A percentile compares a stretch with the other conserved stretches of the same genome.
phyloP scores from a whole-genome alignment of 768 basidiomycete species.

The Lentinus brumalis region DNA sequence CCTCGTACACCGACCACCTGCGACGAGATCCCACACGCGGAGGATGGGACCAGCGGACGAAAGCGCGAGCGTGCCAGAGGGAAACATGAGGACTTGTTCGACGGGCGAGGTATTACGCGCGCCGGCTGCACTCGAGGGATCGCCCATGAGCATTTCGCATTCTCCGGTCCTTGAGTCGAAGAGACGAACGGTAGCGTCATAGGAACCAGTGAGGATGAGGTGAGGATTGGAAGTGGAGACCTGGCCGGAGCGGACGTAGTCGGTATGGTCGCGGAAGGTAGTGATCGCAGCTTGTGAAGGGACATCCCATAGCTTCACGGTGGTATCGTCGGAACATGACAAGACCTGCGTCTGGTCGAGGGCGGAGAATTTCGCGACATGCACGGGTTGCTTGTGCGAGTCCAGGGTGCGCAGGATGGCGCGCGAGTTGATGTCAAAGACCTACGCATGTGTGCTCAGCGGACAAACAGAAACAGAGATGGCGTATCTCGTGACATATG shows the following conservation, averaged over 20 bases:
- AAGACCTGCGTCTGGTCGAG: constrained; percentile 81
- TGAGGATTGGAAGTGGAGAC: constrained; percentile 82
- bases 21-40: constrained; percentile 93
- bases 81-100: constrained; percentile 92
- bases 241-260: constrained; percentile 94
- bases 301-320: constrained; percentile 93
- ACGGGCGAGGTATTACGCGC: constrained; percentile 61
- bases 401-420: constrained; percentile 93
- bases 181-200: constrained; percentile 87
- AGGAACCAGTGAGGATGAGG: constrained; percentile 89
- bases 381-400: constrained; percentile 94
- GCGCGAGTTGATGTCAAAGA: constrained; percentile 89
- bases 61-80: constrained; percentile 82
- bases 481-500: background rate
- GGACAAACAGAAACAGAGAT: background rate
- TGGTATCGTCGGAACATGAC: constrained; percentile 96
- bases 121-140: constrained; percentile 28
- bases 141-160: constrained; percentile 83
- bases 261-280: constrained; percentile 85
- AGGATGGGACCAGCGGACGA: constrained; percentile 92
- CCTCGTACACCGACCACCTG: constrained; percentile 84
- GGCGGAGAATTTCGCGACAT: constrained; percentile 90
- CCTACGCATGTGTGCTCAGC: constrained; percentile 39
- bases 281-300: constrained; percentile 80
- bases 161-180: constrained; percentile 85